Base-by-base conservation (phyloP, 345 rosid species). In the Populus alba region DNA sequence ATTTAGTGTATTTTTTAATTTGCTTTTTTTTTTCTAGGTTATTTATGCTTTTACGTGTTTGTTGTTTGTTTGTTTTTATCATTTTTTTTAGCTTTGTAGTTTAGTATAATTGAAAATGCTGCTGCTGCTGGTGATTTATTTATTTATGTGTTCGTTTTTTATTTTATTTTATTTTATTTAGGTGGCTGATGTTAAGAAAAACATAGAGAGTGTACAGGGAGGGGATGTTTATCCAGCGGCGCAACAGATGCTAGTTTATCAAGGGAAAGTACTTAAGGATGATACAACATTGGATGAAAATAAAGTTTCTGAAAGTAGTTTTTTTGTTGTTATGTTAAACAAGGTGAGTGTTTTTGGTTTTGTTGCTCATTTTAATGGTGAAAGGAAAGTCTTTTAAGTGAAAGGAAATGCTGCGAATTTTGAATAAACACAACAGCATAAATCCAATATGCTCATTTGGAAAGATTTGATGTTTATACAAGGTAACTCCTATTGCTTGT, bases 251-350 rank as follows among this genome's bases (percentile, higher is more conserved):
- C 80, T 82, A 10, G 75, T 82, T 67, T 55, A 82, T 35, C 82
- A 82, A 35, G 85, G 85, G 74, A 82, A 82, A 66, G 85, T 82
- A 31, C 82, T 79, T 8, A 82, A 82, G 29, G 82, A 82, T 59
- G 39, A 68, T 43, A 78, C 85, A 3, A 78, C 85, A 49, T 49
- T 79, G 70, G 81, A 70, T 16, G 82, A 75, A 43, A 82, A 79
- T 65, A 71, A 82, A 75, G 85, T 82, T 66, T 71, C 76, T 63
- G 85, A 82, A 70, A 76, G 71, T 49, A 72, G 80, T 72, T 78
- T 78, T 73, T 23, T 82, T 66, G 85, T 82, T 51, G 39, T 82
- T 62, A 82, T 82, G 85, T 10, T 82, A 22, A 63, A 55, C 70
- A 82, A 82, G 82, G 85, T 82, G 75, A 49, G 66, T 47, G 33